Base-by-base conservation (phyloP, 441 rosid species). In the Aleurites moluccanus region DNA sequence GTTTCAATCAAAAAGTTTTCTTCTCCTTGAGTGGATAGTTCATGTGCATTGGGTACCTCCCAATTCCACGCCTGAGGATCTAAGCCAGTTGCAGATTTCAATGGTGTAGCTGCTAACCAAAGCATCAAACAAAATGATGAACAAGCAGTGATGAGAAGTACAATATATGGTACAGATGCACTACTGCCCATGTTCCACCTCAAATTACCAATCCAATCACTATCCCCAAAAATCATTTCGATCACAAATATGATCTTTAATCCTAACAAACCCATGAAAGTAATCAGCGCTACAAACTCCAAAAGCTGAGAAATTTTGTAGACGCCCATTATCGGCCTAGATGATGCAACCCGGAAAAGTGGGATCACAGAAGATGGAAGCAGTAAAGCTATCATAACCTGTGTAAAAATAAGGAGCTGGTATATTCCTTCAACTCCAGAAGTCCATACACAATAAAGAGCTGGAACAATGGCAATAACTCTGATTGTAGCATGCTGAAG, bases 351-450 rank as follows among this genome's bases (percentile, higher is more conserved):
- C 67, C 98, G 92, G 73, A 93, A 93, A 73, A 96, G 91, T 3
- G 98, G 99, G 64, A 96, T 91, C 71, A 91, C 93, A 40, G 98
- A 89, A 78, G 97, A 88, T 10, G 99, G 98, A 71, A 96, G 95
- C 80, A 92, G 81, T 74, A 96, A 84, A 52, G 98, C 98, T 59
- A 91, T 85, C 77, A 89, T 78, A 78, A 96, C 95, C 84, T 96
- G 99, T 10, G 90, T 75, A 80, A 85, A 83, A 80, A 94, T 87
- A 67, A 96, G 96, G 83, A 96, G 83, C 81, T 92, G 98, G 77
- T 91, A 96, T 82, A 88, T 49, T 63, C 99, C 99, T 73, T 94
- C 99, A 75, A 93, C 89, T 80, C 98, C 99, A 15, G 93, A 83
- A 77, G 92, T 91, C 96, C 96, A 90, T 62, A 90, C 87, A 81